Evolutionary conservation across 768 basidiomycete species (phyloP), one percentile per base, ranked within the genome.

Genomic region (Rhodotorula paludigena): DNA sequence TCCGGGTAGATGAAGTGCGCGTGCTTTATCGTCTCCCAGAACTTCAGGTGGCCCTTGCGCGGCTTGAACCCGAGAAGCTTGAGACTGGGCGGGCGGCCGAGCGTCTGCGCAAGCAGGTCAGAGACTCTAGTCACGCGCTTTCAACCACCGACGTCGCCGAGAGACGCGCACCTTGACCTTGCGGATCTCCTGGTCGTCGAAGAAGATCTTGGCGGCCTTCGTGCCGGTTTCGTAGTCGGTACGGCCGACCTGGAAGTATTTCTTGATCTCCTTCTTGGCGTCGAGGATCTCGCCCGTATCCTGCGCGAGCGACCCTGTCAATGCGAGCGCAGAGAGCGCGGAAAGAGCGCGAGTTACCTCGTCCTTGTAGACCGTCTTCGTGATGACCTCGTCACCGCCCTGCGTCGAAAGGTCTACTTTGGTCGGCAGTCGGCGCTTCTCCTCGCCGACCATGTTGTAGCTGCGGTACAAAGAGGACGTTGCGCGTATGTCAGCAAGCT

Each of bases 1-100:
- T 93, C 87, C 0, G 96, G 96, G 77, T 91, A 90, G 62, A 98
- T 84, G 77, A 98, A 98, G 53, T 85, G 78, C 0, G 92, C 87
- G 78, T 97, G 92, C 75, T 91, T 94, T 75, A 96, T 78, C 72
- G 93, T 94, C 76, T 97, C 90, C 76, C 92, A 89, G 72, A 93
- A 89, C 3, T 80, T 79, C 2, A 98, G 82, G 20, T 82, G 83
- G 60, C 87, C 82, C 23, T 66, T 30, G 12, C 60, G 68, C 28
- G 66, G 66, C 76, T 92, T 92, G 81, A 97, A 98, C 9, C 96
- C 96, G 35, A 99, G 85, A 9, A 99, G 85, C 77, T 88, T 92
- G 76, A 99, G 84, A 18, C 87, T 91, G 90, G 92, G 88, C 73
- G 88, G 83, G 33, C 89, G 79, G 30, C 87, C 89, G 69, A 96